Conservation (phyloP, 768 basidiomycete genomes). For the Kwoniella dendrophila region DNA sequence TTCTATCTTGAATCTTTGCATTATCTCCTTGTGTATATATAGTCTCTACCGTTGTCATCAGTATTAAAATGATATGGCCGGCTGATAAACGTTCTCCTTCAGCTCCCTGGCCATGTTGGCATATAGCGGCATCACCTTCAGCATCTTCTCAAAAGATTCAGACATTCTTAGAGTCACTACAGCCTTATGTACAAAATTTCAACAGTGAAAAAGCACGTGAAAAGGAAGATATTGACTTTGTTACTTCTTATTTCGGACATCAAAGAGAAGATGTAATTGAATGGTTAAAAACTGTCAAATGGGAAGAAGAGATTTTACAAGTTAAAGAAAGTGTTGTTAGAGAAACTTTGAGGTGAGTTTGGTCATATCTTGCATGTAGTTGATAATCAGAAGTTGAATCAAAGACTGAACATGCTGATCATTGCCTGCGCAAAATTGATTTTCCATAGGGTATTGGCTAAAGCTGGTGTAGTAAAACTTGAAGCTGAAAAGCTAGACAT, state of each 20-base stretch:
- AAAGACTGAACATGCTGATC: background rate
- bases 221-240: conserved; percentile 70
- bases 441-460: conserved; percentile 67
- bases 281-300: conserved; percentile 79
- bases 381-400: background rate
- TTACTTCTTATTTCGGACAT: conserved; percentile 78
- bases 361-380: background rate
- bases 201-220: conserved; percentile 60
- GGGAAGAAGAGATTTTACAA: conserved; percentile 67
- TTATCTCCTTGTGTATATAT: background rate
- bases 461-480: conserved; percentile 71
- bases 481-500: conserved; percentile 63
- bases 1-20: background rate
- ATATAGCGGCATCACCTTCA: conserved; percentile 80
- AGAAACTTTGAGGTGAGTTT: conserved; percentile 69
- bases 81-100: background rate
- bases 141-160: conserved; percentile 60
- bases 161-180: conserved; percentile 68
- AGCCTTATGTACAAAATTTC: conserved; percentile 69
- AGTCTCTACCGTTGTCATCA: no score
- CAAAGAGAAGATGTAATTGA: conserved; percentile 79
- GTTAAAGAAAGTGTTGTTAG: conserved; percentile 69
- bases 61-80: no score
- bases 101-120: conserved; percentile 97
- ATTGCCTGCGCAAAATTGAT: no score